Evolutionary conservation across 768 basidiomycete species (phyloP).

Genomic region (Suillus americanus): DNA sequence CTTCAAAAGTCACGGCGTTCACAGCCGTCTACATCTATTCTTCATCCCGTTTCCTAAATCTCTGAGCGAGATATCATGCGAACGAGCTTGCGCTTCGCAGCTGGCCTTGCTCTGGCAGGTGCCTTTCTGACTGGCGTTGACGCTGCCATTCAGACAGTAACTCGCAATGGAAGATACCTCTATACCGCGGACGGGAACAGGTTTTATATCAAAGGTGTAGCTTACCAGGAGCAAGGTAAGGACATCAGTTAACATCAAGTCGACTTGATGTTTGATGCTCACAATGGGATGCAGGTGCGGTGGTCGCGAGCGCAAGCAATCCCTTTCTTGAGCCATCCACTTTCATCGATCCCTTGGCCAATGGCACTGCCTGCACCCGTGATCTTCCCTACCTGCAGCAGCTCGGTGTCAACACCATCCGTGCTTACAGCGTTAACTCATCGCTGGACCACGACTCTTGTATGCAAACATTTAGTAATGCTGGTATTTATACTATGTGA

Average conservation of each 20-base stretch:
- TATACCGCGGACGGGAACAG: constrained; percentile 72
- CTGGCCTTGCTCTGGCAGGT: constrained; percentile 36
- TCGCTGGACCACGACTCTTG: constrained; percentile 83
- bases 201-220: constrained; percentile 88
- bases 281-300: constrained; percentile 26
- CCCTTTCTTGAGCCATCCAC: constrained; percentile 70
- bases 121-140: constrained; percentile 48
- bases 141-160: constrained; percentile 75
- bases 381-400: constrained; percentile 78
- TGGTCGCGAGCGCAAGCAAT: constrained; percentile 49
- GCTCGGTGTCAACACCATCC: constrained; percentile 78
- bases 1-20: constrained; percentile 1
- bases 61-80: constrained; percentile 24
- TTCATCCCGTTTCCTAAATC: constrained; percentile 2
- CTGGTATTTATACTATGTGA: constrained; percentile 89
- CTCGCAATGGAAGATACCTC: constrained; percentile 75
- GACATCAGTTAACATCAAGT: not conserved
- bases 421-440: constrained; percentile 85
- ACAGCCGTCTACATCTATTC: not conserved
- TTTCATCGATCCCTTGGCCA: constrained; percentile 78
- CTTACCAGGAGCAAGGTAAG: constrained; percentile 81
- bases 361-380: constrained; percentile 64
- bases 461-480: constrained; percentile 73
- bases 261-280: not conserved
- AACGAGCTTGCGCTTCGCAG: constrained; percentile 19